These are phyloP conservation scores for Rosellinia necatrix DNA, from an alignment of 2,329 filamentous ascomycete species.

Conservation along the genomic window DNA sequence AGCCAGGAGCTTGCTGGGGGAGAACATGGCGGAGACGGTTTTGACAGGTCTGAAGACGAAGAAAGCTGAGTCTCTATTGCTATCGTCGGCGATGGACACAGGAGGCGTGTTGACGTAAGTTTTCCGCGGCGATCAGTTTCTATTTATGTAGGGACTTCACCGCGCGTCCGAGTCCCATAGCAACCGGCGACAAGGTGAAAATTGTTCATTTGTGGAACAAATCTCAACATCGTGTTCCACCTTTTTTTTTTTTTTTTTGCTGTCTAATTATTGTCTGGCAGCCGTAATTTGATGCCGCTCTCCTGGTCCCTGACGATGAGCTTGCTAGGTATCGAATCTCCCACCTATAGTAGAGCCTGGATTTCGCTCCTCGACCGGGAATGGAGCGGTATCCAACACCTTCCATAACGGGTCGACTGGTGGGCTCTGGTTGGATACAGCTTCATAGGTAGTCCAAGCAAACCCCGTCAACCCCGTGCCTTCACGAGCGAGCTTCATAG, in stretches of 20 bases:
- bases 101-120: neutral
- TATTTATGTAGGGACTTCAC: slow-evolving; percentile 4
- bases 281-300: neutral
- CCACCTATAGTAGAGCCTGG: neutral
- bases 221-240: slow-evolving; percentile 9
- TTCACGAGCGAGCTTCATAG: neutral
- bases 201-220: slow-evolving; percentile 25
- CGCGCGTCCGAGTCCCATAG: neutral
- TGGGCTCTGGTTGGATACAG: slow-evolving; percentile 7
- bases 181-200: neutral
- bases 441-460: neutral
- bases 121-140: neutral
- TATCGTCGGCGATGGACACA: neutral
- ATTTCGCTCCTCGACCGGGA: neutral
- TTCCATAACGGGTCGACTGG: slow-evolving; percentile 4
- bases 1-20: slow-evolving; percentile 30
- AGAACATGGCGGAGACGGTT: slow-evolving; percentile 9
- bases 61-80: neutral
- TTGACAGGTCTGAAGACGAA: neutral
- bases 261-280: too few relatives aligned
- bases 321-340: neutral
- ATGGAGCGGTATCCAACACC: neutral
- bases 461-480: neutral
- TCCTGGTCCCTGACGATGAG: neutral
- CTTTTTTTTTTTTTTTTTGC: too few relatives aligned